Conservation (phyloP, 148 eudicot genomes). For the Pouteria glomerata region DNA sequence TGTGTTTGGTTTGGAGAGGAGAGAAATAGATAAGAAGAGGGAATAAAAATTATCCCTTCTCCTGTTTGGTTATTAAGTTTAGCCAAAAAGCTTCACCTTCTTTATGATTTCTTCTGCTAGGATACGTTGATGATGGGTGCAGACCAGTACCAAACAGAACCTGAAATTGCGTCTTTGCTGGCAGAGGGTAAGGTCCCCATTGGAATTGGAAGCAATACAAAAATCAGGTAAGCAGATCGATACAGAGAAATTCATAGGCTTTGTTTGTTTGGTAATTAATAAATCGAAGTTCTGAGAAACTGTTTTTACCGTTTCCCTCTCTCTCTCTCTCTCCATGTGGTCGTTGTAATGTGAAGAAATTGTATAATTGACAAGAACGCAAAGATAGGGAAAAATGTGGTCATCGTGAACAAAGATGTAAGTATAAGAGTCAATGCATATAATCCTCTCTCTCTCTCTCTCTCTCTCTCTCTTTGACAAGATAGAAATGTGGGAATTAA, state of each 20-base stretch:
- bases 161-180: slow-evolving; percentile 86
- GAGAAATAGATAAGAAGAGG: too few relatives aligned
- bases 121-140: slow-evolving; percentile 97
- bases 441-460: neutral
- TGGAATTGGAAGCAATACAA: slow-evolving; percentile 80
- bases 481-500: neutral
- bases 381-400: slow-evolving; percentile 75
- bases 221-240: slow-evolving; percentile 50
- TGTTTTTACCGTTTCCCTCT: neutral
- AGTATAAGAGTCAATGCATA: slow-evolving; percentile 14
- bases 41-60: too few relatives aligned
- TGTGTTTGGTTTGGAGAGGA: too few relatives aligned
- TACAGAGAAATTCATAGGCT: neutral
- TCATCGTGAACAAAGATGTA: slow-evolving; percentile 89
- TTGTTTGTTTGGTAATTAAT: neutral
- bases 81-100: neutral
- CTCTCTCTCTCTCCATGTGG: neutral
- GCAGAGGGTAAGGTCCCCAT: slow-evolving; percentile 93
- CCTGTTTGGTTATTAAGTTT: too few relatives aligned
- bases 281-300: neutral
- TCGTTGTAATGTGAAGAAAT: slow-evolving; percentile 35
- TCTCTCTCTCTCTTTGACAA: neutral
- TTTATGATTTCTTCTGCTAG: slow-evolving; percentile 21
- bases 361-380: slow-evolving; percentile 97
- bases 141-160: slow-evolving; percentile 84